phyloP scores from a whole-genome alignment of 169 alveolate genomes.

The Eimeria necatrix region DNA sequence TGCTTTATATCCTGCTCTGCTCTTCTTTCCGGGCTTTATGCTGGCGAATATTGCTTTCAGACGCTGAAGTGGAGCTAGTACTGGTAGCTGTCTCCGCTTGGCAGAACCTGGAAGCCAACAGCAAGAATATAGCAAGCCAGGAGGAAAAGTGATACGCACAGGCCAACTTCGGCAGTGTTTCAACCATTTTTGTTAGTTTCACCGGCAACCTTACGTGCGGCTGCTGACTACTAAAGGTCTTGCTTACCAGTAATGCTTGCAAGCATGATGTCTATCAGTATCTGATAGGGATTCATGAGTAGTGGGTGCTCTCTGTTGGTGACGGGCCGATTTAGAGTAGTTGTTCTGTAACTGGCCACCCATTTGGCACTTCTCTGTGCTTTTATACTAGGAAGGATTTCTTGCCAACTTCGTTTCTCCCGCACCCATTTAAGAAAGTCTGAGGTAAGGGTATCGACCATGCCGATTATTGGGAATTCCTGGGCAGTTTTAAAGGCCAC shows the following conservation, averaged over 20 bases:
- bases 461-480: constrained; percentile 28
- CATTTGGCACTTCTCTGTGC: background rate
- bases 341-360: background rate
- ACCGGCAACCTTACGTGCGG: no score
- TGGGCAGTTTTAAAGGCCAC: background rate
- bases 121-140: background rate
- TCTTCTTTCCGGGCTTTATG: constrained; percentile 24
- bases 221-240: no score
- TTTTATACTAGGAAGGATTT: background rate
- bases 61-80: constrained; percentile 32
- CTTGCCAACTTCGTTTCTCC: background rate
- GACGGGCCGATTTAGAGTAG: background rate
- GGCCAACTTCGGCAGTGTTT: background rate
- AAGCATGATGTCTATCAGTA: constrained; percentile 6
- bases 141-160: background rate
- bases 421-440: constrained; percentile 38
- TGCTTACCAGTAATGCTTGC: background rate
- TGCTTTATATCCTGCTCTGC: constrained; percentile 24
- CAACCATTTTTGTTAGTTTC: background rate
- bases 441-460: background rate
- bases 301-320: constrained; percentile 36
- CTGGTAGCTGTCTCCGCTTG: constrained; percentile 32
- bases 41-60: background rate
- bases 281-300: constrained; percentile 50
- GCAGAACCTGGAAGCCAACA: constrained; percentile 29